Percentiles rank a stretch among this genome's conserved stretches.
Conservation (phyloP, 179 eudicot species). For the Camellia oleifera region DNA sequence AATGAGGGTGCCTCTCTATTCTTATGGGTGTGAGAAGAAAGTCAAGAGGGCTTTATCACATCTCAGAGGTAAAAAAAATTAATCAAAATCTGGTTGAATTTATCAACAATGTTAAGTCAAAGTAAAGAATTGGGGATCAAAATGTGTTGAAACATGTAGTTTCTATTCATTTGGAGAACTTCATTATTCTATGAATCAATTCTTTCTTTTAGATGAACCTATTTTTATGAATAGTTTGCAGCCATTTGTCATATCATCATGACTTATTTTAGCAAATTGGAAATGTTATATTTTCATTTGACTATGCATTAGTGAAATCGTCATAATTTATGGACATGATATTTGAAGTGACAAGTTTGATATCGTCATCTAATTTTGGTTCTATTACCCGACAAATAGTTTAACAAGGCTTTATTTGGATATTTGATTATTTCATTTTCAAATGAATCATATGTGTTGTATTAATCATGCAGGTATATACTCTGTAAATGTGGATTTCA, state of each 20-base stretch:
- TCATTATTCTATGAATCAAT: no score
- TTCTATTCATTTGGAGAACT: no score
- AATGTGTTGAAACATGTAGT: no score
- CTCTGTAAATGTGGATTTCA: conserved; percentile 66
- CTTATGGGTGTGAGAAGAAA: conserved; percentile 90
- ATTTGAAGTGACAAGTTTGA: no score
- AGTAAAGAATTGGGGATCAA: no score
- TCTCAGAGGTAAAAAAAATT: conserved; percentile 60
- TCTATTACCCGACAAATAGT: no score
- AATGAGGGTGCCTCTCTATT: conserved; percentile 95
- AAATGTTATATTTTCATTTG: no score
- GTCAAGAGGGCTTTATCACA: conserved; percentile 76
- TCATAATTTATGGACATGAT: no score
- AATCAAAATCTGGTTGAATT: background rate
- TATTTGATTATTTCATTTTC: background rate
- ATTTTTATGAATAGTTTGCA: background rate
- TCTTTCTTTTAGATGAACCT: background rate
- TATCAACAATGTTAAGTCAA: no score
- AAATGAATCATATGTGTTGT: background rate
- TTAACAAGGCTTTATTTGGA: no score
- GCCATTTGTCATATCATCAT: background rate
- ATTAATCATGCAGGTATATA: conserved; percentile 59
- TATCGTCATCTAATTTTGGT: background rate
- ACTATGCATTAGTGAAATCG: no score
- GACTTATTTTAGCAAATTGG: no score